Base-by-base conservation (phyloP, 345 rosid genomes). In the Moricandia arvensis region DNA sequence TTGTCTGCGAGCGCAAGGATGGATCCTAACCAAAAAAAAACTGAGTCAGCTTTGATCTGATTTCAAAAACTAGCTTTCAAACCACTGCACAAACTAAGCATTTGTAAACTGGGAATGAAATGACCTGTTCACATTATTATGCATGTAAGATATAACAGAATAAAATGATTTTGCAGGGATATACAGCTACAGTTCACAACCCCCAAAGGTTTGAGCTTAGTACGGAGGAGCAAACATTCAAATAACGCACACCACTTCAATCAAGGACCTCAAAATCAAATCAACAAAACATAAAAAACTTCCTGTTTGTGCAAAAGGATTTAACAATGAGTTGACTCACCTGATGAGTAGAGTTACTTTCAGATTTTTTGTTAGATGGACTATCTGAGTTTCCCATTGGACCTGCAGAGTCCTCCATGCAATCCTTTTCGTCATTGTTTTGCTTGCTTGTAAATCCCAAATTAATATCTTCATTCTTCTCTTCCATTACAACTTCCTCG, bases 1-100 rank as follows among this genome's bases (percentile, higher is more conserved):
- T 77, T 35, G 77, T 74, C 83, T 85, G 88, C 10, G 83, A 83
- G 80, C 70, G 85, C 69, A 85, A 72, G 60, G 82, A 75, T 35
- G 89, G 73, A 80, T 85, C 91, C 99, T 92, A 67, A 59, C 38
- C 2, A 43, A 45, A 21, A 33, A 49, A 24, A 6, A 53, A 15
- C 26, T 55, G 58, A 70, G 21, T 71, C 54, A 77, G 75, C 51
- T 70, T 63, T 54, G 16, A 75, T 58, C 27, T 61, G 18, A 29
- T 29, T 9, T 30, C 37, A 24, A 30, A 15, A n/a, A 57, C 55
- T 15, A 77, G 55, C 80, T 21, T 71, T 64, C 37, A 58, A 54
- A 63, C 70, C 33, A 38, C 59, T 29, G 59, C 37, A 30, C 54
- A 63, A 69, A 62, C 59, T 53, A 30, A 62, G 70, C 58, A 49